A percentile compares a stretch with the other conserved stretches of the same genome.
Conservation (phyloP, 73 alveolate genomes). For the Stentor coeruleus region DNA sequence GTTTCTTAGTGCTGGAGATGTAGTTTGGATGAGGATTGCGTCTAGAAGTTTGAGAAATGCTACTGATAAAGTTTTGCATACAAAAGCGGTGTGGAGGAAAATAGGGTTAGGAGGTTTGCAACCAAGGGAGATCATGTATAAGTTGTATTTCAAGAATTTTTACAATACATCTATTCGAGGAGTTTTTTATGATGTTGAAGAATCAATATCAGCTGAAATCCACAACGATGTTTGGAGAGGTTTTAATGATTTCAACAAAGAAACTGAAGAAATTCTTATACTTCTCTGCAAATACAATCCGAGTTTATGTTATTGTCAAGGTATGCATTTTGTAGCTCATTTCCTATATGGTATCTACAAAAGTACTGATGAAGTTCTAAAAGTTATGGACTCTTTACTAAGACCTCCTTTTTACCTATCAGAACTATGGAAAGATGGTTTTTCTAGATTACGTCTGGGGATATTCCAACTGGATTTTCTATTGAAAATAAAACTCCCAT, state of each 20-base stretch:
- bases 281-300: neutral
- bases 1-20: neutral
- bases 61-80: neutral
- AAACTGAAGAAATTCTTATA: conserved; percentile 19
- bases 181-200: neutral
- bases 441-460: conserved; percentile 15
- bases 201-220: neutral
- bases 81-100: neutral
- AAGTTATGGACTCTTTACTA: neutral
- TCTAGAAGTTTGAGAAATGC: neutral
- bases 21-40: neutral
- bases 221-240: conserved; percentile 9
- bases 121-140: neutral
- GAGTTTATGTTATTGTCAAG: conserved; percentile 7
- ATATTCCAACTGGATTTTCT: conserved; percentile 19
- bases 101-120: neutral
- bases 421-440: conserved; percentile 19
- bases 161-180: neutral
- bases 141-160: neutral
- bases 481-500: conserved; percentile 12
- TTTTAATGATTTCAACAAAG: neutral
- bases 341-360: neutral
- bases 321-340: conserved; percentile 17
- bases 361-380: neutral
- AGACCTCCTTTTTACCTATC: conserved; percentile 10